Percentiles rank a stretch among this genome's conserved stretches.
Conservation (phyloP, 352 stramenopile genomes). For the Phytophthora vignae region DNA sequence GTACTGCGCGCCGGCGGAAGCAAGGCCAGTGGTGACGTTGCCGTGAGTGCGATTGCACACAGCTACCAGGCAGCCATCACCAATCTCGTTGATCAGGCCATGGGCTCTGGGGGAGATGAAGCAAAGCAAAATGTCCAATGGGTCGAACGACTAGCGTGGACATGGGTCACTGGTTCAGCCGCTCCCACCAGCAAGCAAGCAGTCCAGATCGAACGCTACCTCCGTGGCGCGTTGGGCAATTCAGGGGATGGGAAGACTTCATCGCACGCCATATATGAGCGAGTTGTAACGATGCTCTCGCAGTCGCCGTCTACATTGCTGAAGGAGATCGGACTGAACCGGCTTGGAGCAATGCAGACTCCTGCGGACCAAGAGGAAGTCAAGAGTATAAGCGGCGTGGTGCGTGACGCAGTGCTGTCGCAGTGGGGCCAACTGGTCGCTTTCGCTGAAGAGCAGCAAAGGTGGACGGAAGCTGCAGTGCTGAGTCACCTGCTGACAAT, state of each 20-base stretch:
- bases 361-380: constrained; percentile 16
- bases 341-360: constrained; percentile 28
- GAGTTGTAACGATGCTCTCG: constrained; percentile 34
- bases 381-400: constrained; percentile 3
- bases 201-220: constrained; percentile 20
- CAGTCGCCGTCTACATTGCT: constrained; percentile 46
- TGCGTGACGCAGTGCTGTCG: constrained; percentile 31
- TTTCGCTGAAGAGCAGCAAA: constrained; percentile 31
- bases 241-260: neutral
- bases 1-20: constrained; percentile 28
- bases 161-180: constrained; percentile 27
- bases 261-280: constrained; percentile 24
- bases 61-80: constrained; percentile 29
- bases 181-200: constrained; percentile 13
- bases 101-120: constrained; percentile 13
- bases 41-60: constrained; percentile 19
- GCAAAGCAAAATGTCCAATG: constrained; percentile 18
- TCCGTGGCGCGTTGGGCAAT: constrained; percentile 12
- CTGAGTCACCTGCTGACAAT: constrained; percentile 44
- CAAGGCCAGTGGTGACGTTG: constrained; percentile 25
- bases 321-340: constrained; percentile 37
- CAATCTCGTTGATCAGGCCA: constrained; percentile 20
- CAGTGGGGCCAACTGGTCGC: constrained; percentile 38
- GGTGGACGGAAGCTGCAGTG: constrained; percentile 56
- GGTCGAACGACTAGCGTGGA: constrained; percentile 30